Evolutionary conservation across 1,284 basidiomycete genomes (phyloP).

Genomic region (Singerocomus rubriflavus): DNA sequence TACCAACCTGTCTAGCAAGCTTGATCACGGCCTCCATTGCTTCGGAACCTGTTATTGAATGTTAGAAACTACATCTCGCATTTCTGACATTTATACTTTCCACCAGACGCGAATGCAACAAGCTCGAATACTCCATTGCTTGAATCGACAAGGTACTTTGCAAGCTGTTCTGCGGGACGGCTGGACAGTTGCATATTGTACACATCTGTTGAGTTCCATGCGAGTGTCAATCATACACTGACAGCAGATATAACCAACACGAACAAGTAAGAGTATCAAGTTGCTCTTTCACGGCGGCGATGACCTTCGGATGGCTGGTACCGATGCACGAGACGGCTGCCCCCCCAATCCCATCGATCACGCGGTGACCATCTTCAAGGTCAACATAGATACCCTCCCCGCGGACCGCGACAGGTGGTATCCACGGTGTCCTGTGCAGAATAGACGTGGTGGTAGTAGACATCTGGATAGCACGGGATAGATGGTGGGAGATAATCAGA

Average conservation of each 20-base stretch:
- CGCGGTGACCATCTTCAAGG: constrained; percentile 59
- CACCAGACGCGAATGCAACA: constrained; percentile 69
- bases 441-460: constrained; percentile 37
- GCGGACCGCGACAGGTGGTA: constrained; percentile 60
- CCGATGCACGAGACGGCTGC: constrained; percentile 83
- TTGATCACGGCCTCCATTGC: constrained; percentile 83
- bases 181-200: constrained; percentile 80
- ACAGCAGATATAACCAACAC: constrained; percentile 23
- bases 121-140: constrained; percentile 73
- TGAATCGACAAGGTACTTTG: constrained; percentile 54
- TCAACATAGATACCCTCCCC: constrained; percentile 69
- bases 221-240: constrained; percentile 2
- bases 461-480: constrained; percentile 11
- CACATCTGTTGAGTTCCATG: constrained; percentile 52
- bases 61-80: constrained; percentile 1
- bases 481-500: neutral
- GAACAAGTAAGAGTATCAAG: constrained; percentile 70
- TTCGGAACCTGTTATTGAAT: constrained; percentile 60
- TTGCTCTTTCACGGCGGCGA: constrained; percentile 73
- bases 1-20: constrained; percentile 64
- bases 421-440: constrained; percentile 64
- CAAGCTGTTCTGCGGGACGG: constrained; percentile 74
- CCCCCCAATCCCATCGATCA: constrained; percentile 79
- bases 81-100: constrained; percentile 31
- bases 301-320: constrained; percentile 66